Evolutionary conservation across 179 eudicot species (phyloP), one percentile per base, ranked within the genome.

Genomic region (Corrigiola litoralis): DNA sequence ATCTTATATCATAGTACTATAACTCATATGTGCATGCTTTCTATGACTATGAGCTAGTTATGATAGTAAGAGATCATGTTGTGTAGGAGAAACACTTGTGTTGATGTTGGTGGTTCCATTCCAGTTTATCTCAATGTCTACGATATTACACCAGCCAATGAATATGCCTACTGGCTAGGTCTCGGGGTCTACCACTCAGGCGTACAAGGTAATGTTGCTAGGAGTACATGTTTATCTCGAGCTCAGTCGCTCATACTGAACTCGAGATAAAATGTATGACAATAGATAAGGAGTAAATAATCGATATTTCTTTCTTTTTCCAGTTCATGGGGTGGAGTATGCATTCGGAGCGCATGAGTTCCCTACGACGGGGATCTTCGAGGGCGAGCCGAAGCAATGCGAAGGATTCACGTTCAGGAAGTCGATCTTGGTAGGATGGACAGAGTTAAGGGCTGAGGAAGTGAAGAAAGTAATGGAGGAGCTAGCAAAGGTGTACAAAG

Each of bases 161-260:
- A 84, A 24, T 91, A 91, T 37, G 84, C 96, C 10, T 91, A 91
- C 47, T 91, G 97, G 97, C 60, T 91, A 14, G 97, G 97, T 10
- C 87, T 91, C 12, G 97, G 96, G 0, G 96, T 82, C 63, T 88
- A 84, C 62, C 97, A 91, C 69, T 91, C 97, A 10, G 97, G 97
- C 24, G 87, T 91, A 24, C 81, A 91, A 91, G 97, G 96, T 91
- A 62, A 64, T 52, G 40, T 48, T 59, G 55, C 29, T n/a, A n/a
- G n/a, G n/a, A n/a, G n/a, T n/a, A n/a, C n/a, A n/a, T n/a, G n/a
- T n/a, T n/a, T n/a, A n/a, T n/a, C n/a, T n/a, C n/a, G n/a, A n/a
- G n/a, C n/a, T n/a, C n/a, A n/a, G n/a, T n/a, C n/a, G n/a, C n/a
- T n/a, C n/a, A n/a, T n/a, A n/a, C n/a, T n/a, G n/a, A n/a, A n/a